Evolutionary conservation across 805 yeast genomes (phyloP), one percentile per base, ranked within the genome.

Genomic region (Myxozyma kluyveri): DNA sequence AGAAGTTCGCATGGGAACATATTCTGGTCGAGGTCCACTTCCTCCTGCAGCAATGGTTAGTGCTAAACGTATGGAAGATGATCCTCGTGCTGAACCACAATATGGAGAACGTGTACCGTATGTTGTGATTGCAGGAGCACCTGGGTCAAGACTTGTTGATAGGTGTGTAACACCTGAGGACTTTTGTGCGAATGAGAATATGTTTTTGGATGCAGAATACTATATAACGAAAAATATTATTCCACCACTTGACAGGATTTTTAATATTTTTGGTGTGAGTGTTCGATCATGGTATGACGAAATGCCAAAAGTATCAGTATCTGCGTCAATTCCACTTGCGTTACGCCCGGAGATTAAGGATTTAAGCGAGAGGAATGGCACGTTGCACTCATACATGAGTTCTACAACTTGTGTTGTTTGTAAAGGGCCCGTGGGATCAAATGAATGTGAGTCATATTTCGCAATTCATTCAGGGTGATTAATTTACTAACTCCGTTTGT

Each of bases 31-130:
- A 29, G 72, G 74, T 12, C 76, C 81, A 46, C 77, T 88, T 1
- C 99, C 99, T 0, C 93, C 98, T 0, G 98, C 98, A 0, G 98
- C 99, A 0, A 75, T 82, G 12, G 76, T 93, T 1, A 84, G 93
- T n/a, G 75, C 77, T 56, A 77, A 78, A 57, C 77, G 75, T 53
- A 77, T 81, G 67, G 76, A 75, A 27, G 66, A 73, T 3, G 99
- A 93, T 65, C 78, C 76, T 17, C 70, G 95, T 36, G 76, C 84
- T 1, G 89, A 81, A 61, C 96, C 97, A 0, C 96, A 91, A 65
- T 91, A 86, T 59, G 76, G 78, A 48, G 97, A 93, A 66, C 72
- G 98, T 42, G 88, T 93, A 0, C 93, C 96, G 0, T 93, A 88
- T 65, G 76, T 93, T 12, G 95, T 93, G 1, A 72, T 82, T 4